Evolutionary conservation across 495 filamentous ascomycete species (phyloP), one percentile per base, ranked within the genome.

Genomic region (Penicillium angulare): DNA sequence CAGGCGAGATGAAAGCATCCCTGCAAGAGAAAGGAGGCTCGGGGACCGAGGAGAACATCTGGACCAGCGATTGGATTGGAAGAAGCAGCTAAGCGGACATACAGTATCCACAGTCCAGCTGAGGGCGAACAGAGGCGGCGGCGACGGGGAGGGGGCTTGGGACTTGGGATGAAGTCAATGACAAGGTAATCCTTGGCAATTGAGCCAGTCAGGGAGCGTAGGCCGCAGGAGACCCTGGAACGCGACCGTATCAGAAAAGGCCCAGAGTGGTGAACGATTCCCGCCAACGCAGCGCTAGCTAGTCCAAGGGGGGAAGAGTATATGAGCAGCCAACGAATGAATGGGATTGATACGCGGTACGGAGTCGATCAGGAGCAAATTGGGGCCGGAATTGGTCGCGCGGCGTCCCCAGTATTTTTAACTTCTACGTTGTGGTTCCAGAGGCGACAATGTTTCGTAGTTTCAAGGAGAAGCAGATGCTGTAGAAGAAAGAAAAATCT

Each of bases 1-100:
- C n/a, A n/a, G n/a, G n/a, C 40, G 39, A 45, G 43, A 47, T 49
- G 50, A 47, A 42, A 53, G 48, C 46, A 54, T 60, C 53, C 50
- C 53, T 57, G 53, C 53, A 60, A 55, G 49, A 56, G 46, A 47
- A 52, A 53, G 56, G 57, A 61, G 61, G 61, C 57, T 64, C 61
- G 61, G 53, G 47, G 33, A 23, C 45, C 13, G 23, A 40, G 31
- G 42, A 17, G 35, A 31, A n/a, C n/a, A n/a, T n/a, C n/a, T n/a
- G n/a, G n/a, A n/a, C 17, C 16, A 5, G 33, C 31, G 35, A 27
- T 33, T 45, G 24, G 36, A 31, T 16, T 27, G 13, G 21, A 23
- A 26, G 15, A 36, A 47, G 44, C 29, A 49, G 52, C 46, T 46
- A 49, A 44, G 35, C 29, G 26, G 27, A 10, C 15, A 17, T 23